phyloP scores from a whole-genome alignment of 2,329 filamentous ascomycete species.

The Pseudopithomyces chartarum region DNA sequence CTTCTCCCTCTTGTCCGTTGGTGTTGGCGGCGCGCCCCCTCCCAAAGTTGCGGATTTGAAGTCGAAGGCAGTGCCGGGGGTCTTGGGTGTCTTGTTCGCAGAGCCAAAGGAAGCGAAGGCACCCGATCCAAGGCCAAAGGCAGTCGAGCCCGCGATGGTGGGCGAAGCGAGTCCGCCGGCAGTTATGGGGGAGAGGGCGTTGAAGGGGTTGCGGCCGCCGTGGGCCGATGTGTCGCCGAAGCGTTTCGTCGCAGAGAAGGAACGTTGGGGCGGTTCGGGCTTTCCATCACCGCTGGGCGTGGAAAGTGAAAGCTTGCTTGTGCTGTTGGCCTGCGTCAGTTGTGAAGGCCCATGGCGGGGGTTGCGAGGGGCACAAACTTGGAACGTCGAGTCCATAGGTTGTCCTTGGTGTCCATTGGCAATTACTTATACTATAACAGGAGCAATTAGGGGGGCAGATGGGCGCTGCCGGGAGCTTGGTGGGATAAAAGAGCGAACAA shows the following conservation, averaged over 20 bases:
- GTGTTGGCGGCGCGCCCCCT: conserved; percentile 57
- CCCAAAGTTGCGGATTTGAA: conserved; percentile 63
- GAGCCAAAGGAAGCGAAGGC: conserved; percentile 94
- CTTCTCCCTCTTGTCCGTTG: conserved; percentile 63
- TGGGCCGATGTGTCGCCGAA: conserved; percentile 76
- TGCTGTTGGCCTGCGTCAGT: conserved; percentile 57
- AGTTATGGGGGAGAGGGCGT: conserved; percentile 72
- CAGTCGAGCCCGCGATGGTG: conserved; percentile 77
- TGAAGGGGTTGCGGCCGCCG: conserved; percentile 79
- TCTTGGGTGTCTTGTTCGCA: conserved; percentile 84
- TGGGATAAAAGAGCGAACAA: conserved; percentile 44
- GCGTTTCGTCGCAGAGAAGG: conserved; percentile 70
- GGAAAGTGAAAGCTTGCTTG: conserved; percentile 88
- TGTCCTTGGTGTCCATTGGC: conserved; percentile 50
- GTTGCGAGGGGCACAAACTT: conserved; percentile 64
- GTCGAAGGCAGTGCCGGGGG: conserved; percentile 80
- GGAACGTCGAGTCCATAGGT: conserved; percentile 78
- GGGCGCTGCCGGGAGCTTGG: conserved; percentile 35
- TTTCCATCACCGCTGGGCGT: conserved; percentile 66
- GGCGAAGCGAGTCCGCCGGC: conserved; percentile 72
- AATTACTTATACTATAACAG: conserved; percentile 15
- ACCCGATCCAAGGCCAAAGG: conserved; percentile 91
- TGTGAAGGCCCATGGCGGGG: conserved; percentile 18
- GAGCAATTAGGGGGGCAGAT: conserved; percentile 10
- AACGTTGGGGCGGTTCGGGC: conserved; percentile 63